Conservation (phyloP, 2,329 filamentous ascomycete species). For the Claviceps maximensis region DNA sequence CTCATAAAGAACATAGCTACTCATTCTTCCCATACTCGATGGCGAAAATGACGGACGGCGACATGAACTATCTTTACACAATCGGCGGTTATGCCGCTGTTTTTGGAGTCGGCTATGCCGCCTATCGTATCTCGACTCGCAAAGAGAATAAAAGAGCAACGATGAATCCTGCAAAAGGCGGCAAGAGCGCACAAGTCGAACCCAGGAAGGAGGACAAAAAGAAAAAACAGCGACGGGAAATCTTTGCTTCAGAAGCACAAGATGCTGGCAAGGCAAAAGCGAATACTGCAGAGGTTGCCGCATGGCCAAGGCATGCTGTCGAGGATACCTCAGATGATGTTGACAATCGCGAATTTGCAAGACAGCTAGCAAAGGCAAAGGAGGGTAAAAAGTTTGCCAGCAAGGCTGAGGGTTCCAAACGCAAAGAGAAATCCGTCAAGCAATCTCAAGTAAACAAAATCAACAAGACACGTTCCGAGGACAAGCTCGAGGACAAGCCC, state of each 20-base stretch:
- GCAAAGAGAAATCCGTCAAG: conserved; percentile 57
- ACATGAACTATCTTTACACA: conserved; percentile 24
- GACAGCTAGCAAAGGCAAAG: conserved; percentile 57
- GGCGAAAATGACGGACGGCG: conserved; percentile 19
- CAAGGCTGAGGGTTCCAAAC: conserved; percentile 44
- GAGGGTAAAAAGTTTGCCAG: conserved; percentile 49
- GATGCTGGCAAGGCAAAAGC: conserved; percentile 27
- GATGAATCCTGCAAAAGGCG: conserved; percentile 15
- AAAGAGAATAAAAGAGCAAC: conserved; percentile 19
- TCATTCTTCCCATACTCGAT: not conserved
- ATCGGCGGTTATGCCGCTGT: conserved; percentile 24
- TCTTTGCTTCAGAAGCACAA: conserved; percentile 23
- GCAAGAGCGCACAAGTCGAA: conserved; percentile 19
- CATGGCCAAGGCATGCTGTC: conserved; percentile 10
- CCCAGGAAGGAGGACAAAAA: conserved; percentile 28
- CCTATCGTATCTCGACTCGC: conserved; percentile 23
- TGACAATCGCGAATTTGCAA: conserved; percentile 64
- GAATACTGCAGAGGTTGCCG: conserved; percentile 5
- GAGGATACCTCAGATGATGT: conserved; percentile 41
- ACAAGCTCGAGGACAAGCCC: too few species aligned
- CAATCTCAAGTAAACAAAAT: conserved; percentile 48
- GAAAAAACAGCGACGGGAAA: conserved; percentile 33
- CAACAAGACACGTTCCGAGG: conserved; percentile 27
- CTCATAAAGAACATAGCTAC: not conserved
- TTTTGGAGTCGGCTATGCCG: conserved; percentile 21